Percentiles rank a stretch among this genome's conserved stretches.
These are phyloP conservation scores for Rachicladosporium sp. DNA, from an alignment of 2,329 filamentous ascomycete genomes.

Conservation along the genomic window DNA sequence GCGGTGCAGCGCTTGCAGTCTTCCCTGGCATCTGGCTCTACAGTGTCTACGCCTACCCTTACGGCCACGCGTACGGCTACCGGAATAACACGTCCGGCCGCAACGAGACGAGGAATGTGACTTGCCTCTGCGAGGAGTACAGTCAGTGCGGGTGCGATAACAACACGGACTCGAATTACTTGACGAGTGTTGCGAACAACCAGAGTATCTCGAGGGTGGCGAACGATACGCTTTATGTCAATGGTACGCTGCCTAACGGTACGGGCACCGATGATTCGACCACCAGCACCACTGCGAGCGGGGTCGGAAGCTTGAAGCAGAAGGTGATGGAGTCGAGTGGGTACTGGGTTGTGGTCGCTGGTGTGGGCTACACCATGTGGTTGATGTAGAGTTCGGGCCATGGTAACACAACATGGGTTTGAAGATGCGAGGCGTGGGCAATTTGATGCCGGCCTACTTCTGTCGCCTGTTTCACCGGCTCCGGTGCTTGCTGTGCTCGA, in stretches of 20 bases:
- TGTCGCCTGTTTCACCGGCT: no score
- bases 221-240: conserved; percentile 57
- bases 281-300: conserved; percentile 17
- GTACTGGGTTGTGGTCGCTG: conserved; percentile 27
- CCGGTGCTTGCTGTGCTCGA: no score
- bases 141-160: conserved; percentile 57
- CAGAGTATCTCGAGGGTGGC: conserved; percentile 50
- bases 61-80: conserved; percentile 25
- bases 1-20: conserved; percentile 38
- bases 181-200: conserved; percentile 50
- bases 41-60: conserved; percentile 50
- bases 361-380: conserved; percentile 25
- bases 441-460: no score
- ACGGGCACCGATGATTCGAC: conserved; percentile 28
- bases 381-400: conserved; percentile 13
- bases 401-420: no score
- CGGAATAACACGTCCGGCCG: conserved; percentile 35
- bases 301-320: conserved; percentile 4
- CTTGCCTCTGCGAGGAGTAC: conserved; percentile 49
- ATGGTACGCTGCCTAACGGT: conserved; percentile 54
- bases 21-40: conserved; percentile 56
- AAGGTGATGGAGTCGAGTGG: conserved; percentile 22
- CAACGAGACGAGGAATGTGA: conserved; percentile 49
- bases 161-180: conserved; percentile 44
- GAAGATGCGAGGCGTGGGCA: no score